Evolutionary conservation across 208 protist species (phyloP).

Genomic region (Jaenimonas drosophilae): DNA sequence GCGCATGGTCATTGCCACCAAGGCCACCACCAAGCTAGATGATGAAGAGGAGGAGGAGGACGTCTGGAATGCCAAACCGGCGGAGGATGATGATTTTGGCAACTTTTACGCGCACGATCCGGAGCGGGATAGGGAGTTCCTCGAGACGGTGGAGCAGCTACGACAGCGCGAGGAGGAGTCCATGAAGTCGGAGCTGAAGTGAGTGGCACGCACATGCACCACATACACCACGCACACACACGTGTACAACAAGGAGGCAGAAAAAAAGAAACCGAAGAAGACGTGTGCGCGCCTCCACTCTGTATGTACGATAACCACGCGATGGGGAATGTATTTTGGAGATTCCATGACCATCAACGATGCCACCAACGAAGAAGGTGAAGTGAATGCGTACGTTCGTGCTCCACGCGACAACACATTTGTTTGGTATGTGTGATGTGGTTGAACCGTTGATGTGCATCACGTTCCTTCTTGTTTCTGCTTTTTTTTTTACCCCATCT

Average conservation of each 20-base stretch:
- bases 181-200: conserved; percentile 23
- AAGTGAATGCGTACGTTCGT: too few species aligned
- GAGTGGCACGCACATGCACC: not conserved
- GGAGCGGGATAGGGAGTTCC: conserved; percentile 58
- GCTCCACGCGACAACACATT: too few species aligned
- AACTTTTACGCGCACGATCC: conserved; percentile 60
- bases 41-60: not conserved
- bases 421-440: too few species aligned
- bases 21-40: not conserved
- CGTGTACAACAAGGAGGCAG: not conserved
- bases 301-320: not conserved
- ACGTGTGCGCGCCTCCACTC: not conserved
- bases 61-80: not conserved
- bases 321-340: not conserved
- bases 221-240: not conserved
- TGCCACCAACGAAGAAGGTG: not conserved
- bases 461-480: too few species aligned
- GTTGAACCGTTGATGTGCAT: too few species aligned
- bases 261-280: not conserved
- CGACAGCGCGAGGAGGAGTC: conserved; percentile 35
- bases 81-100: conserved; percentile 5
- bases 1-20: conserved; percentile 14
- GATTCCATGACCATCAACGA: not conserved
- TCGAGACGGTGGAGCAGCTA: conserved; percentile 46
- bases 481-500: too few species aligned